These are phyloP conservation scores for Yamadazyma blattariae DNA, from an alignment of 1,139 yeast genomes.

Conservation along the genomic window DNA sequence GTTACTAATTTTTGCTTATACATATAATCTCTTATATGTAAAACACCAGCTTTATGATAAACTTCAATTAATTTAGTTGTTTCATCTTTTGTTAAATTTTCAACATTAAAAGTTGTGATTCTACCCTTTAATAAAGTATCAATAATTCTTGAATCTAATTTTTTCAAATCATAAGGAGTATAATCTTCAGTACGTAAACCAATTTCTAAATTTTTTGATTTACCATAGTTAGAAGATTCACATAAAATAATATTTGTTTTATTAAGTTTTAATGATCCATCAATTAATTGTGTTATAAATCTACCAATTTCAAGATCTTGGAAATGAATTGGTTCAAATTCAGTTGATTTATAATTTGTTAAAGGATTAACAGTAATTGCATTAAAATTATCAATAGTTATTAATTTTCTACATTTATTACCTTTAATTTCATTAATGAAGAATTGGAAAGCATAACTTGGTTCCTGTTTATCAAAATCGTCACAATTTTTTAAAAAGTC, in stretches of 20 bases:
- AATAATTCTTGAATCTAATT: slow-evolving; percentile 58
- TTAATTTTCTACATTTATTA: slow-evolving; percentile 56
- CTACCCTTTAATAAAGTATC: slow-evolving; percentile 45
- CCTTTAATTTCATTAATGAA: slow-evolving; percentile 52
- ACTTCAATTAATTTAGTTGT: slow-evolving; percentile 51
- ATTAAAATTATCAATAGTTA: slow-evolving; percentile 76
- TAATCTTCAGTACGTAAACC: slow-evolving; percentile 56
- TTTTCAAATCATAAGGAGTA: slow-evolving; percentile 52
- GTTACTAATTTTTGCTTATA: slow-evolving; percentile 29
- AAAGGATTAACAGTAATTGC: slow-evolving; percentile 54
- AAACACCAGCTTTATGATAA: slow-evolving; percentile 54
- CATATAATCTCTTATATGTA: slow-evolving; percentile 41
- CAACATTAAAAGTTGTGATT: slow-evolving; percentile 46
- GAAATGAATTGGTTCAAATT: slow-evolving; percentile 58
- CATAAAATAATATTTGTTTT: slow-evolving; percentile 69
- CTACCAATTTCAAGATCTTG: slow-evolving; percentile 67
- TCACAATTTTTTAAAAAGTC: slow-evolving; percentile 36
- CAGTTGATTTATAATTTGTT: slow-evolving; percentile 60
- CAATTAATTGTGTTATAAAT: slow-evolving; percentile 51
- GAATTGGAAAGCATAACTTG: slow-evolving; percentile 45
- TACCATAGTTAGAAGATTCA: slow-evolving; percentile 35
- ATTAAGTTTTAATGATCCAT: slow-evolving; percentile 51
- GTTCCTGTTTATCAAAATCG: slow-evolving; percentile 38
- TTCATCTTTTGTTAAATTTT: slow-evolving; percentile 53
- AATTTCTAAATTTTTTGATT: slow-evolving; percentile 50